Conservation (phyloP, 371 early-diverging fungal species). For the Apophysomyces variabilis region DNA sequence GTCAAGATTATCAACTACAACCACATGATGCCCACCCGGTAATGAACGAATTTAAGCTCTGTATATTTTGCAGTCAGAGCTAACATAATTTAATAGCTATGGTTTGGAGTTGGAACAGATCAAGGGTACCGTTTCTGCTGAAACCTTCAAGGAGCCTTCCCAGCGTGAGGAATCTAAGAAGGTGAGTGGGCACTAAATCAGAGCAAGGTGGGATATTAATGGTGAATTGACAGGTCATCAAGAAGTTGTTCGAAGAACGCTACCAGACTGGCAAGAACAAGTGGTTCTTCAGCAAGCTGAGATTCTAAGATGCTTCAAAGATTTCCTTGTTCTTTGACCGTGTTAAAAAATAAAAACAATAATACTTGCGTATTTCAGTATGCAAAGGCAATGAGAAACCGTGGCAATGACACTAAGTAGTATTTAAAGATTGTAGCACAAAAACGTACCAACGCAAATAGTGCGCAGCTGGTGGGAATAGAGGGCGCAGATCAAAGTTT, state of each 20-base stretch:
- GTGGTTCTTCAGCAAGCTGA: constrained; percentile 99
- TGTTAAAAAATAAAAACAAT: neutral
- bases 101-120: constrained; percentile 86
- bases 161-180: constrained; percentile 91
- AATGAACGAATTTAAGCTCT: constrained; percentile 17
- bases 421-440: too few relatives aligned
- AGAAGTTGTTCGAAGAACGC: constrained; percentile 93
- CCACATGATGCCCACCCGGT: constrained; percentile 99
- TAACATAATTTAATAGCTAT: constrained; percentile 52
- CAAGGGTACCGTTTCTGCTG: constrained; percentile 86
- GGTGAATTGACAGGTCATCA: constrained; percentile 64
- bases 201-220: neutral
- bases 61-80: neutral
- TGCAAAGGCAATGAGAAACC: too few relatives aligned
- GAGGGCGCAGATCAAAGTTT: too few relatives aligned
- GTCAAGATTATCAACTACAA: constrained; percentile 98
- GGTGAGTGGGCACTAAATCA: constrained; percentile 29
- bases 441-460: too few relatives aligned
- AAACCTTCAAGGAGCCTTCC: constrained; percentile 93
- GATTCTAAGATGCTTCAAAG: constrained; percentile 73
- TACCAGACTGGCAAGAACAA: constrained; percentile 98
- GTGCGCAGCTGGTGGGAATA: too few relatives aligned
- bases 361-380: too few relatives aligned
- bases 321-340: neutral
- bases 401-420: too few relatives aligned